Base-by-base conservation (phyloP, 2,329 filamentous ascomycete species). In the Chalara sp. region DNA sequence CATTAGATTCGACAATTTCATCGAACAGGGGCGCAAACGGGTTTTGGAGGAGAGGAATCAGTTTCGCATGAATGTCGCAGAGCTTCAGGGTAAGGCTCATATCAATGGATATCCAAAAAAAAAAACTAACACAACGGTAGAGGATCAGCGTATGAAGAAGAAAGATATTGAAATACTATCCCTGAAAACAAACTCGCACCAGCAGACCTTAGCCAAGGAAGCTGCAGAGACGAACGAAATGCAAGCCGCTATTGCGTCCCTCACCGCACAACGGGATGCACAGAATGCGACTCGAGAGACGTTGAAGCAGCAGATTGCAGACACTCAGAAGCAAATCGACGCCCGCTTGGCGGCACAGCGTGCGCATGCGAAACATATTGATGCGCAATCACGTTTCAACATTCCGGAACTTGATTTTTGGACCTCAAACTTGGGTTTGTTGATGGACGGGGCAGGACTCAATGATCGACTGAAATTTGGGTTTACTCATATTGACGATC, bases 381-480 rank as follows among this genome's bases (percentile, higher is more conserved):
- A 95, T 61, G 80, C 85, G 2, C 92, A 97, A 71, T 81, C 87
- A 49, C 81, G 89, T 33, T 87, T 92, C 69, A 97, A 99, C 69
- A 80, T 88, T 42, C 93, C 93, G 0, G 93, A 99, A 72, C 77
- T 99, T 44, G 87, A 91, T 59, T 97, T 97, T 66, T 99, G 93
- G 93, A 87, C 95, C 67, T 86, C 86, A 49, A 93, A 92, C 65
- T 74, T 99, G 53, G 91, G 92, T 52, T 69, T 97, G 65, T 77
- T 86, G 54, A 95, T 99, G 63, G 92, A 97, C 65, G 92, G 92
- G 1, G 87, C 88, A 0, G 91, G 89, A 1, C 80, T 81, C 64
- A 84, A 88, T 56, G 91, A 96, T 69, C 79, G 87, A 30, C 75
- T 99, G 60, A 92, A 92, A 68, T 96, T 99, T 67, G 80, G 93